Base-by-base conservation (phyloP, 2,329 filamentous ascomycete genomes). In the Parascedosporium putredinis region DNA sequence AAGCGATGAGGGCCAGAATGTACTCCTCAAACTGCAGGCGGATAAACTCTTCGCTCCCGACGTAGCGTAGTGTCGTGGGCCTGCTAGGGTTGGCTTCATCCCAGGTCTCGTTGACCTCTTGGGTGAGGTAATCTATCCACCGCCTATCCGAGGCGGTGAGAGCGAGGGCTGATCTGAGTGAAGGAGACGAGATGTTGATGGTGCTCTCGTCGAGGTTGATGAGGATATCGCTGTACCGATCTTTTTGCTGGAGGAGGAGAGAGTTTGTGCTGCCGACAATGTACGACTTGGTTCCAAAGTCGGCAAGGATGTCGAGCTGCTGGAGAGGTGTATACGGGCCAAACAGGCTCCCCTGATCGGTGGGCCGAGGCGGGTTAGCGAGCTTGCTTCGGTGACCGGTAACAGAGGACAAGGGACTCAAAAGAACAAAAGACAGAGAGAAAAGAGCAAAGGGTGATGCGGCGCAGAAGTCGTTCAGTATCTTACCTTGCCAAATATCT, bases 261-360 rank as follows among this genome's bases (percentile, higher is more conserved):
- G 89, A 95, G 64, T 98, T 98, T 33, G 93, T 98, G 56, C 90
- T 96, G 55, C 93, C 93, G 51, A 98, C 90, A 49, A 98, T 86
- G 60, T 97, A 98, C 2, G 91, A 96, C 68, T 95, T 97, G 18
- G 93, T 97, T 38, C 88, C 87, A 58, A 88, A 83, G 66, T 97
- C 91, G 48, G 91, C 91, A 36, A 98, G 77, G 57, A 96, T 78
- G 64, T 98, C 91, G 51, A 98, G 81, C 67, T 96, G 90, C 66
- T 98, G 93, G 16, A 98, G 73, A 16, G 93, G 93, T 1, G 93
- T 98, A 62, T 98, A 98, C 0, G 93, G 93, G 2, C 93, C 91
- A 62, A 96, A 97, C 52, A 98, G 77, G 62, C 88, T 93, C 53
- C 93, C 93, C 82, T 89, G 54, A n/a, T n/a, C n/a, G n/a, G n/a